Conservation (phyloP, 768 basidiomycete genomes). For the Pleurotus salmoneostramineus region DNA sequence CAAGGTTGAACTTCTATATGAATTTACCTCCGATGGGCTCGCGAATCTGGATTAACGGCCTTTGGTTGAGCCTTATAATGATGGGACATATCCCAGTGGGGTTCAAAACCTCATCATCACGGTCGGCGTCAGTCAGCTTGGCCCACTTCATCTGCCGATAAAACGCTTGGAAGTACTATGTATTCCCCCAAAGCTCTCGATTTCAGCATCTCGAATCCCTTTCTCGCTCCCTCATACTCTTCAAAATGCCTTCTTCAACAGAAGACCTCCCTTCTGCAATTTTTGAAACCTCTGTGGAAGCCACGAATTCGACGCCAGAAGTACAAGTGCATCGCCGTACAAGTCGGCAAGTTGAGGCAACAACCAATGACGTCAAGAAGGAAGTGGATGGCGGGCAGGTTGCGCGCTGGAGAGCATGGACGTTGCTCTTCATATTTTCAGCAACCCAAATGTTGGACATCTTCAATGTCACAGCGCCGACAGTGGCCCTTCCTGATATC, state of each 20-base stretch:
- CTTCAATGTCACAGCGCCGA: constrained; percentile 33
- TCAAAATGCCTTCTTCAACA: not conserved
- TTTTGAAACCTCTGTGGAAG: not conserved
- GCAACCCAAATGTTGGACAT: constrained; percentile 35
- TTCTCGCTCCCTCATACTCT: not conserved
- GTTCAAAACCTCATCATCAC: not conserved
- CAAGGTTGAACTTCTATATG: not conserved
- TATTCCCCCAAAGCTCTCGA: not conserved
- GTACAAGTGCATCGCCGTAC: not conserved
- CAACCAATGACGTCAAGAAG: not conserved
- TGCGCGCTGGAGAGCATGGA: constrained; percentile 8
- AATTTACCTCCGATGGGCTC: not conserved
- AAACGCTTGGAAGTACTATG: not conserved
- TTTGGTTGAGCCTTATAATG: not conserved
- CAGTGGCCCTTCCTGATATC: constrained; percentile 30
- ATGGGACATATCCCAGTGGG: not conserved
- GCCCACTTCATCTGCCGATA: not conserved
- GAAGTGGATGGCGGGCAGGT: not conserved
- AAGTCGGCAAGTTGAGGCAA: not conserved
- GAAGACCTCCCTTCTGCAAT: not conserved
- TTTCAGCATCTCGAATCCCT: not conserved
- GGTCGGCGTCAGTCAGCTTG: not conserved
- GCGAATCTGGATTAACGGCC: not conserved
- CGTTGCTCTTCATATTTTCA: constrained; percentile 26
- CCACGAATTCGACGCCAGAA: not conserved